Base-by-base conservation (phyloP, 2,329 filamentous ascomycete genomes). In the Neofusicoccum sp. region DNA sequence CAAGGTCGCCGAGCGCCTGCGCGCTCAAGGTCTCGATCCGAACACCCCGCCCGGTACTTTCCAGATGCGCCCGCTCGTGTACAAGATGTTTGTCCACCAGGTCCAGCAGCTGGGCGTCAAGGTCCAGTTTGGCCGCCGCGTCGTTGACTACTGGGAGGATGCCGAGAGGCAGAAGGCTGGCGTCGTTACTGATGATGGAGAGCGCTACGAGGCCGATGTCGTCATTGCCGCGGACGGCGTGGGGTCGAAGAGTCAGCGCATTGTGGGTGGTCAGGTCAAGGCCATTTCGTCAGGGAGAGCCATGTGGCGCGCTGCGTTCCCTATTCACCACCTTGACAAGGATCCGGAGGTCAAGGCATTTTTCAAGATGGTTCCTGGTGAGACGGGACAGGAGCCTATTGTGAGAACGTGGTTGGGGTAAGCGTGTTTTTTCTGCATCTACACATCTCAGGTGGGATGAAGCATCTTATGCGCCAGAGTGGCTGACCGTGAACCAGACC, bases 61-160 rank as follows among this genome's bases (percentile, higher is more conserved):
- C 68, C 82, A 84, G 67, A 82, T 84, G 79, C 78, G 81, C 12
- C 82, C 81, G 4, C 75, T 83, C 2, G 77, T 84, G 14, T 84
- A 84, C 71, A 77, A 78, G 67, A 84, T 84, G 80, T 82, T 83
- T 63, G 75, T 82, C 12, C 73, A 71, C 59, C 78, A 81, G 57
- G 77, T 82, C 26, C 73, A 80, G 65, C 76, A 73, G 60, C 71
- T 78, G 2, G 77, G 76, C 26, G 72, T 79, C 9, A 71, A 72
- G 12, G 72, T 79, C 33, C 72, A 78, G 57, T 79, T 77, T 69
- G 74, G 75, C 48, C 67, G 69, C 43, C 70, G 70, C 33, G 74
- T 80, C 16, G 70, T 78, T 9, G 76, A 79, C 51, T 79, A 79
- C 67, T 78, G 73, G 49, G 77, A 79, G 63, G 75, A 78, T 47